A percentile compares a stretch with the other conserved stretches of the same genome.
Conservation (phyloP, 2,329 filamentous ascomycete genomes). For the Escovopsis sp. region DNA sequence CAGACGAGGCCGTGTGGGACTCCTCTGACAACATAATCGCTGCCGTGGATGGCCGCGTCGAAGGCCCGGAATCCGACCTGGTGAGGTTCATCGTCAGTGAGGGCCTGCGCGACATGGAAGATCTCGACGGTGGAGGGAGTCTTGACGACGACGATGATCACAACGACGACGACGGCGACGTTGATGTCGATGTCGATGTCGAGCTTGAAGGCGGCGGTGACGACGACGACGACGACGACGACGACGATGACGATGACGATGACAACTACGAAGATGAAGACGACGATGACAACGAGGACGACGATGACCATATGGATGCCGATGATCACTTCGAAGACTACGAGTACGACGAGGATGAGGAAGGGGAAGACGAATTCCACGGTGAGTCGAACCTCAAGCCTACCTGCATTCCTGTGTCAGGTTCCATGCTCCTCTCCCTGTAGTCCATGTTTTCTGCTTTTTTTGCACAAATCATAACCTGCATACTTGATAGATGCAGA, state of each 20-base stretch:
- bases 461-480: background rate
- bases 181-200: slow-evolving; percentile 4
- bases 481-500: slow-evolving; percentile 1
- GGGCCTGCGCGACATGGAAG: no score
- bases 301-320: slow-evolving; percentile 11
- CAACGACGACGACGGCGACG: slow-evolving; percentile 15
- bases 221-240: slow-evolving; percentile 8
- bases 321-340: no score
- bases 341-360: slow-evolving; percentile 1
- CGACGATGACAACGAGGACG: no score
- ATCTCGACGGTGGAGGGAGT: slow-evolving; percentile 5
- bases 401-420: slow-evolving; percentile 10
- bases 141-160: slow-evolving; percentile 14
- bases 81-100: no score
- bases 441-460: no score
- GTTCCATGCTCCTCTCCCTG: slow-evolving; percentile 2
- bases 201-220: background rate
- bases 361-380: slow-evolving; percentile 12
- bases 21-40: no score
- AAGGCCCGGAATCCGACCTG: no score
- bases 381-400: no score
- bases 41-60: no score
- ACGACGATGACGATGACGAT: slow-evolving; percentile 6
- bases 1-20: no score
- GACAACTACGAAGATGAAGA: no score